phyloP scores from a whole-genome alignment of 1,139 yeast genomes.

The Sugiyamaella xylanicola region DNA sequence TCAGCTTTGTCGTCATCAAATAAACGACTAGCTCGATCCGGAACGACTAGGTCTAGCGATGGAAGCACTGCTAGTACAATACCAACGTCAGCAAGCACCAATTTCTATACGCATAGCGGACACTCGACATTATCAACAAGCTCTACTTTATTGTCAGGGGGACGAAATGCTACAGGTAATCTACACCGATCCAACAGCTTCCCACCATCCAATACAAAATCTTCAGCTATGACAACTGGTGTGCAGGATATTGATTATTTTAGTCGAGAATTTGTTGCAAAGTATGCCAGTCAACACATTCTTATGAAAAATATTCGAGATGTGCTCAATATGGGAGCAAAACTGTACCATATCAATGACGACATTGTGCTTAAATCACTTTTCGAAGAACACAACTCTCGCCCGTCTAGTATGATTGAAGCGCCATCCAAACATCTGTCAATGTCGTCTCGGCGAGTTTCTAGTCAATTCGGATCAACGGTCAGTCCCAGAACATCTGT shows the following conservation, averaged over 20 bases:
- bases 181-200: conserved; percentile 43
- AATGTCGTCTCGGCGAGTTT: conserved; percentile 40
- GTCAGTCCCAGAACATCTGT: conserved; percentile 23
- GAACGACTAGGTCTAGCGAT: conserved; percentile 16
- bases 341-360: conserved; percentile 54
- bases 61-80: conserved; percentile 3
- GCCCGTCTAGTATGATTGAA: conserved; percentile 54
- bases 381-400: conserved; percentile 44
- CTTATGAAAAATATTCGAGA: conserved; percentile 59
- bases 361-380: conserved; percentile 59
- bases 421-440: conserved; percentile 49
- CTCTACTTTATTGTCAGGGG: conserved; percentile 2
- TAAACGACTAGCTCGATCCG: conserved; percentile 9
- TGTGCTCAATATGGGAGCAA: conserved; percentile 59
- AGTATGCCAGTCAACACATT: conserved; percentile 47
- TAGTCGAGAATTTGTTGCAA: conserved; percentile 44
- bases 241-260: conserved; percentile 43
- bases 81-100: conserved; percentile 9
- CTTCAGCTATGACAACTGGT: conserved; percentile 43
- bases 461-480: conserved; percentile 34
- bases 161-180: neutral
- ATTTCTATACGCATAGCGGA: conserved; percentile 14
- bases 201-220: conserved; percentile 39
- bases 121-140: conserved; percentile 9
- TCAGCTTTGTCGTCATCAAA: neutral